Evolutionary conservation across 1,284 basidiomycete genomes (phyloP).

Genomic region (Hymenochaete sp.): DNA sequence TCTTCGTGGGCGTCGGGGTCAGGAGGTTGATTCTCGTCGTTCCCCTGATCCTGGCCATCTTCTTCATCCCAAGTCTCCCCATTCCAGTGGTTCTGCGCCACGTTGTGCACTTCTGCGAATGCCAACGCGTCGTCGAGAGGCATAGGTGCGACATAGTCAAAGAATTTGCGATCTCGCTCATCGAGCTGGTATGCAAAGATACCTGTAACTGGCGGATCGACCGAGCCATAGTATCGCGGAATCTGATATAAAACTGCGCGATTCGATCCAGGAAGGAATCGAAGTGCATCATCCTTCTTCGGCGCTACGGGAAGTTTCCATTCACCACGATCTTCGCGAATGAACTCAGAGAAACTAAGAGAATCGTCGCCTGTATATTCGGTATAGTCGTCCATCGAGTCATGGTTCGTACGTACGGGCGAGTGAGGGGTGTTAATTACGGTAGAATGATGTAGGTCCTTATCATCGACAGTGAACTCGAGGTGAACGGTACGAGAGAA

Average conservation of each 20-base stretch:
- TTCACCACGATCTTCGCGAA: too few relatives aligned
- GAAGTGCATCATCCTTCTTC: slow-evolving; percentile 1
- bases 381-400: neutral
- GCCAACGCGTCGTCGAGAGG: neutral
- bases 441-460: too few relatives aligned
- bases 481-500: neutral
- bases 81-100: too few relatives aligned
- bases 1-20: too few relatives aligned
- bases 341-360: too few relatives aligned
- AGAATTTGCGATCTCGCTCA: slow-evolving; percentile 1
- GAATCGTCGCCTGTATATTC: neutral
- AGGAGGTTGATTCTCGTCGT: too few relatives aligned
- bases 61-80: too few relatives aligned
- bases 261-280: slow-evolving; percentile 38
- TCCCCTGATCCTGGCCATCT: too few relatives aligned
- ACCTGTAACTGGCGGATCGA: slow-evolving; percentile 12
- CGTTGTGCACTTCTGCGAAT: neutral
- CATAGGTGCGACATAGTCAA: slow-evolving; percentile 14
- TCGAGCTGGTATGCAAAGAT: slow-evolving; percentile 15
- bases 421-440: too few relatives aligned
- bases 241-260: slow-evolving; percentile 43
- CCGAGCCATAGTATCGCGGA: slow-evolving; percentile 12
- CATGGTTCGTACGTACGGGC: neutral
- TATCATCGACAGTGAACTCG: neutral
- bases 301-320: neutral